Conservation (phyloP, 805 yeast species). For the Starmerella sirachaensis region DNA sequence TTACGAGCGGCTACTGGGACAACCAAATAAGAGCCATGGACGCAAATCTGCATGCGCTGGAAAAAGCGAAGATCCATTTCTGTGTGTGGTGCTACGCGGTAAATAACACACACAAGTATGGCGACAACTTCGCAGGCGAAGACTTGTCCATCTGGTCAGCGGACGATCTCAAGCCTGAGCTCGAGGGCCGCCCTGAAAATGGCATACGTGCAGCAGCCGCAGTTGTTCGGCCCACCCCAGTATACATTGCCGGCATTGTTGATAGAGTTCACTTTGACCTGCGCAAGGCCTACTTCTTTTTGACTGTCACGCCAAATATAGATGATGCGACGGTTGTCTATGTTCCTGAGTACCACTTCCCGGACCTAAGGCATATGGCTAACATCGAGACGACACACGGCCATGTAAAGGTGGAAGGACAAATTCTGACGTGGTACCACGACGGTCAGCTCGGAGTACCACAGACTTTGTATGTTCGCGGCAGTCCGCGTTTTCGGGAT, state of each 20-base stretch:
- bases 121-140: slow-evolving; percentile 89
- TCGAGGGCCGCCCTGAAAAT: slow-evolving; percentile 22
- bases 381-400: slow-evolving; percentile 15
- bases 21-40: slow-evolving; percentile 77
- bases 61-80: slow-evolving; percentile 56
- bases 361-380: slow-evolving; percentile 1
- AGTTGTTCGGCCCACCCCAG: slow-evolving; percentile 63
- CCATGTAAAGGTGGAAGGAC: slow-evolving; percentile 7
- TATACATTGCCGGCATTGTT: slow-evolving; percentile 50
- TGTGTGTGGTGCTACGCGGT: slow-evolving; percentile 80
- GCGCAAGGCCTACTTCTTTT: slow-evolving; percentile 34
- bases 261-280: slow-evolving; percentile 48
- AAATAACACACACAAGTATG: slow-evolving; percentile 66
- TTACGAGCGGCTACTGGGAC: slow-evolving; percentile 48
- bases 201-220: slow-evolving; percentile 73
- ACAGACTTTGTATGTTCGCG: slow-evolving; percentile 17
- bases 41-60: slow-evolving; percentile 68
- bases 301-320: slow-evolving; percentile 33
- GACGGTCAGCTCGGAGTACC: slow-evolving; percentile 6
- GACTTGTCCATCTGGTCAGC: slow-evolving; percentile 78
- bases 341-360: slow-evolving; percentile 66
- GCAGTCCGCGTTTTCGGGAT: slow-evolving; percentile 18
- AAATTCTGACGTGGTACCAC: slow-evolving; percentile 21
- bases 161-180: slow-evolving; percentile 18
- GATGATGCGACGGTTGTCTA: slow-evolving; percentile 32